Conservation (phyloP, 306 rosid genomes). For the Spatholobus suberectus region DNA sequence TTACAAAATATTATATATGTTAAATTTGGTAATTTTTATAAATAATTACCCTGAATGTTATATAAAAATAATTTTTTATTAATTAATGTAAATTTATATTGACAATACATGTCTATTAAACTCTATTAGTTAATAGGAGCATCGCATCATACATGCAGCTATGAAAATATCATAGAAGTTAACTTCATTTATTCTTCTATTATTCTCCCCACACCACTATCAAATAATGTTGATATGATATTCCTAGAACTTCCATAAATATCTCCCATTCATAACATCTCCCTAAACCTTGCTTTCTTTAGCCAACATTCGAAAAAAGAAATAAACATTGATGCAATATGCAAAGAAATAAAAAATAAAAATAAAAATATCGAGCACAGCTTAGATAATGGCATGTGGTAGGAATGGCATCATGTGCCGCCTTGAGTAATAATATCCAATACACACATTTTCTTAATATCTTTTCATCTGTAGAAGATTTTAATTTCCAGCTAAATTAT, state of each 20-base stretch:
- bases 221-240: background rate
- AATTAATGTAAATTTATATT: no score
- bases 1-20: no score
- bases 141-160: background rate
- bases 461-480: background rate
- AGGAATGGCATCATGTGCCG: background rate
- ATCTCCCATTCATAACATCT: background rate
- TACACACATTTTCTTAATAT: background rate
- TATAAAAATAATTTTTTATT: no score
- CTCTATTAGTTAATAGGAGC: background rate
- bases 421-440: background rate
- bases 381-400: background rate
- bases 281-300: background rate
- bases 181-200: background rate
- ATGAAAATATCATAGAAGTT: background rate
- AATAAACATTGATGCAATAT: no score
- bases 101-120: no score
- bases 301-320: background rate
- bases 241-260: slow-evolving; percentile 17
- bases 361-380: background rate
- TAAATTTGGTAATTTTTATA: no score
- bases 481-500: background rate
- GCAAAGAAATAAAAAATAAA: background rate
- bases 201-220: background rate
- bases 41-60: no score